Conservation (phyloP, 345 rosid genomes). For the Dipteronia sinensis region DNA sequence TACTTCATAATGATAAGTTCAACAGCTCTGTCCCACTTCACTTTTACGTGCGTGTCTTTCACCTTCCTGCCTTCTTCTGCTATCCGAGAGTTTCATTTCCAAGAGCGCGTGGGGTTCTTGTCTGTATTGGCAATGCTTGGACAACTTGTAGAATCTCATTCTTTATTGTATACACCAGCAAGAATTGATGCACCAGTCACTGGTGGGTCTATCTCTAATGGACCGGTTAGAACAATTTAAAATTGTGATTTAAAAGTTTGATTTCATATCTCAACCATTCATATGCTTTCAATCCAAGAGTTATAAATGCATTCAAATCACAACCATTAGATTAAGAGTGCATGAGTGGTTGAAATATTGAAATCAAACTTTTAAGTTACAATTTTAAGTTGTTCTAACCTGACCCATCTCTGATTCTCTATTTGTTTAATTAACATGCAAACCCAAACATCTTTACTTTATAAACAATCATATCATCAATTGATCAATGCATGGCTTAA, state of each 20-base stretch:
- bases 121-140: too few species aligned
- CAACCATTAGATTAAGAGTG: too few species aligned
- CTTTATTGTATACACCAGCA: neutral
- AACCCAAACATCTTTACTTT: neutral
- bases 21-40: neutral
- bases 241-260: too few species aligned
- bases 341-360: too few species aligned
- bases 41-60: neutral
- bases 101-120: neutral
- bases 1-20: conserved; percentile 29
- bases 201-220: neutral
- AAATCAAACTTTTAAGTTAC: too few species aligned
- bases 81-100: neutral
- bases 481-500: neutral
- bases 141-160: neutral
- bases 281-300: too few species aligned
- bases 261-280: too few species aligned
- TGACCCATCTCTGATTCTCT: neutral
- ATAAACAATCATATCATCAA: neutral
- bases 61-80: neutral
- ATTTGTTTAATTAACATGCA: neutral
- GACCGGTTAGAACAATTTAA: too few species aligned
- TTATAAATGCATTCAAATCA: too few species aligned
- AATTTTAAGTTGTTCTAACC: too few species aligned
- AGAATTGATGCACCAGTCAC: neutral